Base-by-base conservation (phyloP, 2,329 filamentous ascomycete genomes). In the Ilyonectria sp. region DNA sequence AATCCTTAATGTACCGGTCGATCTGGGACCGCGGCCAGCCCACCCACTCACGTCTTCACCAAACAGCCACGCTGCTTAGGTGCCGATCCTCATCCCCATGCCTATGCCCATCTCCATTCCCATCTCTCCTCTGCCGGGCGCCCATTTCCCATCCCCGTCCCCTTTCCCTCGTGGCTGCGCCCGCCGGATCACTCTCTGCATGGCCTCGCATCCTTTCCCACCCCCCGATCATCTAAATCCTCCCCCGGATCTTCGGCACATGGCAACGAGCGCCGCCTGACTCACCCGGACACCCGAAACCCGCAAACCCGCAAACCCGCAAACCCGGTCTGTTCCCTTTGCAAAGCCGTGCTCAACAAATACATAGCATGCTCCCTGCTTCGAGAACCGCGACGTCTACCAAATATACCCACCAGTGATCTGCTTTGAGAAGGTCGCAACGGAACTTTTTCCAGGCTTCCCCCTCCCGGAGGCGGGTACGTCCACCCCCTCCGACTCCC, bases 361-460 rank as follows among this genome's bases (percentile, higher is more conserved):
- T 43, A 43, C 13, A n/a, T 37, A n/a, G 29, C 26, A 17, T 11
- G 11, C 49, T 31, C 49, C 49, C 26, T 31, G 26, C 50, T 53
- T 4, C 19, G 9, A 23, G 7, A 21, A 43, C 40, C 40, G 8
- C n/a, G 8, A 43, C n/a, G 17, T 43, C 50, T 53, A 19, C n/a
- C 43, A 44, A 3, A 19, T 33, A 35, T 29, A 19, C 31, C 29
- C 37, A 59, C 57, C 57, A 60, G 57, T 37, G 23, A 37, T n/a
- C 73, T 70, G 35, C 64, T 73, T 75, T 74, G 44, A 75, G 72
- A 75, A 75, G 74, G 74, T 75, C 70, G 61, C 46, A 73, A 49
- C 58, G 58, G 63, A 54, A 62, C 52, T 58, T 66, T 66, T 60
- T 35, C 21, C 10, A 29, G 17, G 21, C n/a, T 37, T 19, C 35